Percentiles rank a stretch among this genome's conserved stretches.
Conservation (phyloP, 2,329 filamentous ascomycete genomes). For the Sphaerulina populicola region DNA sequence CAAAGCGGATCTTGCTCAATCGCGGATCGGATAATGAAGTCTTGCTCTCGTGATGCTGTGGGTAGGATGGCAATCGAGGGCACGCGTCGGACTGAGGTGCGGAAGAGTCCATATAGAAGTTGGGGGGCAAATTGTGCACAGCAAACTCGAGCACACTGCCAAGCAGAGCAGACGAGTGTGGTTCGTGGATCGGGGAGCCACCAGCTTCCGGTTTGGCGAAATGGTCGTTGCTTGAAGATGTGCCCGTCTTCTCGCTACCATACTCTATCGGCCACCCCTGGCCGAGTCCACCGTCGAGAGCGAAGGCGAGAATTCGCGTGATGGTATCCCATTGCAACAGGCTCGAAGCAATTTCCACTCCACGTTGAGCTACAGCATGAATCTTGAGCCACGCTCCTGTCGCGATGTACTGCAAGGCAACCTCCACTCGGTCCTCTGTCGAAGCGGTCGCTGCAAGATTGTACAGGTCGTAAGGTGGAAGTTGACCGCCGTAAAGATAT, state of each 20-base stretch:
- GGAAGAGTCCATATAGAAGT: constrained; percentile 52
- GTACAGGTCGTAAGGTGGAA: constrained; percentile 22
- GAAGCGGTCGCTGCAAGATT: constrained; percentile 8
- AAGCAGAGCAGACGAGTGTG: constrained; percentile 49
- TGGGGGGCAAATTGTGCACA: constrained; percentile 50
- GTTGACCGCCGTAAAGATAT: constrained; percentile 30
- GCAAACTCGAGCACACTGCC: constrained; percentile 52
- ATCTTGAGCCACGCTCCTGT: constrained; percentile 53
- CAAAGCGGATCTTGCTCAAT: constrained; percentile 60
- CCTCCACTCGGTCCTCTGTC: constrained; percentile 22
- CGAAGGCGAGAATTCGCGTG: constrained; percentile 54
- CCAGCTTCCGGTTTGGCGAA: constrained; percentile 19
- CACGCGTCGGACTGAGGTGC: constrained; percentile 42
- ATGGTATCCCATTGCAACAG: constrained; percentile 56
- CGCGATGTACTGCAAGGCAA: constrained; percentile 56
- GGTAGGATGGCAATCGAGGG: constrained; percentile 38
- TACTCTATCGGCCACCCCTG: constrained; percentile 31
- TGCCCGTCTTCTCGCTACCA: constrained; percentile 34
- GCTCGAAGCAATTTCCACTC: constrained; percentile 51
- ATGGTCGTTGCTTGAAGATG: constrained; percentile 27
- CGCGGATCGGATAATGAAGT: constrained; percentile 43
- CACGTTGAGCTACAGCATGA: constrained; percentile 47
- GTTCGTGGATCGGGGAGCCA: constrained; percentile 41
- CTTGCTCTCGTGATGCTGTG: constrained; percentile 26
- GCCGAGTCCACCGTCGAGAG: constrained; percentile 42